phyloP scores from a whole-genome alignment of 2,329 filamentous ascomycete species.

The Xylaria sp. region DNA sequence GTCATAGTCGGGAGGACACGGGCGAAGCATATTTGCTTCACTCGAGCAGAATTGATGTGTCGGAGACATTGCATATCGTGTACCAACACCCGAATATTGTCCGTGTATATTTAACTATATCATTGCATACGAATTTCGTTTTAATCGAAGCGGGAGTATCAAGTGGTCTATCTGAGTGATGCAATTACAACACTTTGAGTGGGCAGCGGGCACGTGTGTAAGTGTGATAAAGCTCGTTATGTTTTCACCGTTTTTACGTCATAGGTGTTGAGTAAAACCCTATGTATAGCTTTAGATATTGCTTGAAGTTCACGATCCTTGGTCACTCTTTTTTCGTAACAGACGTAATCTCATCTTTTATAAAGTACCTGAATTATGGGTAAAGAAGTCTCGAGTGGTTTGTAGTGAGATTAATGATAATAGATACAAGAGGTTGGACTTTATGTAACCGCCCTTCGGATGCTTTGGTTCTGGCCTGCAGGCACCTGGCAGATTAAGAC shows the following conservation, averaged over 20 bases:
- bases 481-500: no score
- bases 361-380: no score
- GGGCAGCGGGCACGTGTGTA: not conserved
- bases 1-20: no score
- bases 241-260: not conserved
- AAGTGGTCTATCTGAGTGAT: not conserved
- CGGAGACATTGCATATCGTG: constrained; percentile 2
- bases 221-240: not conserved
- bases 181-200: not conserved
- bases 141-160: not conserved
- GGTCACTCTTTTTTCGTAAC: no score
- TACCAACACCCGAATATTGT: not conserved
- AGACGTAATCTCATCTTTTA: no score
- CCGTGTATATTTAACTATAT: not conserved
- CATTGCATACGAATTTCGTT: not conserved
- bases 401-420: no score
- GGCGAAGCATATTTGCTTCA: not conserved
- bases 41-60: not conserved
- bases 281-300: not conserved
- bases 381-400: no score
- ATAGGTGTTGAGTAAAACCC: not conserved
- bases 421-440: no score
- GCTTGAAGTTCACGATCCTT: not conserved
- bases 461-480: no score
- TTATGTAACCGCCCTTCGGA: no score